phyloP scores from a whole-genome alignment of 768 basidiomycete genomes.

The Tricholoma bakamatsutake region DNA sequence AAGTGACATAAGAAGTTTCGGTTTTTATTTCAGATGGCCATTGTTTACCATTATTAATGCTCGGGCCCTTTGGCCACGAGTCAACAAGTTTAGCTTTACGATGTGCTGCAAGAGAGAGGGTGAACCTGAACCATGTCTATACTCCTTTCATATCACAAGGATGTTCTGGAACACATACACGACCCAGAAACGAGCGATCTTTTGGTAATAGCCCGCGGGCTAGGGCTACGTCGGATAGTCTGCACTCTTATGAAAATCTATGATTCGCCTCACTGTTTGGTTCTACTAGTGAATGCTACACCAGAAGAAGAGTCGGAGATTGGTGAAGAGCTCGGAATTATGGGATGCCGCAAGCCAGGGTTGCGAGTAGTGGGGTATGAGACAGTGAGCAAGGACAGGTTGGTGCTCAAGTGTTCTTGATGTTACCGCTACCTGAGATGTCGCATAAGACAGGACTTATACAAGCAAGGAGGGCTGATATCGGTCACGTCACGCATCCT shows the following conservation, averaged over 20 bases:
- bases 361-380: conserved; percentile 81
- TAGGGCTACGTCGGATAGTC: conserved; percentile 78
- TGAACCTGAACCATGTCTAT: conserved; percentile 36
- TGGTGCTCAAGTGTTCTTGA: neutral
- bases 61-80: neutral
- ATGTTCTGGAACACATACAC: conserved; percentile 62
- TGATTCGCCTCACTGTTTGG: conserved; percentile 75
- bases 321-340: conserved; percentile 86
- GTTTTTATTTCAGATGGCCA: neutral
- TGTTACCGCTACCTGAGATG: neutral
- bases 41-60: neutral
- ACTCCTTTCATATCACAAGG: conserved; percentile 61
- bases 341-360: conserved; percentile 87
- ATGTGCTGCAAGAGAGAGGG: no score
- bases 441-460: conserved; percentile 64
- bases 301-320: conserved; percentile 88
- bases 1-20: neutral
- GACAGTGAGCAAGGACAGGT: conserved; percentile 74
- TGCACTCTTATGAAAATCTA: conserved; percentile 92
- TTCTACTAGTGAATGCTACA: conserved; percentile 79
- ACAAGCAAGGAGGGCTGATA: conserved; percentile 83
- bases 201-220: conserved; percentile 79
- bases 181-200: conserved; percentile 72
- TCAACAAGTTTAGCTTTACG: neutral
- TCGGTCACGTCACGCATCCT: conserved; percentile 92